Conservation (phyloP, 2,329 filamentous ascomycete species). For the Arachnomyces sp. region DNA sequence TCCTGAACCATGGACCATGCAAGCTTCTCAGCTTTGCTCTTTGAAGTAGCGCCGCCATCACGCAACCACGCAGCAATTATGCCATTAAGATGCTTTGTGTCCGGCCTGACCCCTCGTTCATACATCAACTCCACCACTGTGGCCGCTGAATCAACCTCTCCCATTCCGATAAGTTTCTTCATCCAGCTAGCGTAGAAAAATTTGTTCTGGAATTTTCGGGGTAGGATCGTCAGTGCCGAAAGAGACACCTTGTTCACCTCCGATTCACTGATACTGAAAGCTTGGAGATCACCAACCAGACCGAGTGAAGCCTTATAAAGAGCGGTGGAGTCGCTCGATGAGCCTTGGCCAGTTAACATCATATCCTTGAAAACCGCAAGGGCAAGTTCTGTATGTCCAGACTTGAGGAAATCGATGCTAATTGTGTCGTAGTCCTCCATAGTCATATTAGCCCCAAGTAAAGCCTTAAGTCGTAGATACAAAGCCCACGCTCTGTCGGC, state of each 20-base stretch:
- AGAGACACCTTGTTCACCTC: slow-evolving; percentile 43
- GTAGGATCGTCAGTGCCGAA: slow-evolving; percentile 45
- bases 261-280: slow-evolving; percentile 33
- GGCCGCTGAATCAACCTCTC: slow-evolving; percentile 62
- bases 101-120: slow-evolving; percentile 57
- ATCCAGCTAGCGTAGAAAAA: slow-evolving; percentile 88
- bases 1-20: slow-evolving; percentile 71
- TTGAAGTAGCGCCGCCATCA: slow-evolving; percentile 47
- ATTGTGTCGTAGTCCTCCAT: slow-evolving; percentile 72
- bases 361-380: slow-evolving; percentile 79
- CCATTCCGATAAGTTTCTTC: slow-evolving; percentile 69
- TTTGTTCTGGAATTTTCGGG: slow-evolving; percentile 55
- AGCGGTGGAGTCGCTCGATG: slow-evolving; percentile 36
- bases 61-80: slow-evolving; percentile 73
- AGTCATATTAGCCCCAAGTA: slow-evolving; percentile 54
- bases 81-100: slow-evolving; percentile 72
- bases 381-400: slow-evolving; percentile 58
- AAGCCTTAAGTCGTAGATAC: slow-evolving; percentile 58
- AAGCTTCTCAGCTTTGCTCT: slow-evolving; percentile 57
- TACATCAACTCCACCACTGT: slow-evolving; percentile 71
- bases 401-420: slow-evolving; percentile 61
- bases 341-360: slow-evolving; percentile 58
- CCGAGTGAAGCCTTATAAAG: slow-evolving; percentile 37
- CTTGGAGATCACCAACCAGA: slow-evolving; percentile 33
- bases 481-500: slow-evolving; percentile 57